Conservation (phyloP, 805 yeast genomes). For the Cyberlindnera euphorbiiphila region DNA sequence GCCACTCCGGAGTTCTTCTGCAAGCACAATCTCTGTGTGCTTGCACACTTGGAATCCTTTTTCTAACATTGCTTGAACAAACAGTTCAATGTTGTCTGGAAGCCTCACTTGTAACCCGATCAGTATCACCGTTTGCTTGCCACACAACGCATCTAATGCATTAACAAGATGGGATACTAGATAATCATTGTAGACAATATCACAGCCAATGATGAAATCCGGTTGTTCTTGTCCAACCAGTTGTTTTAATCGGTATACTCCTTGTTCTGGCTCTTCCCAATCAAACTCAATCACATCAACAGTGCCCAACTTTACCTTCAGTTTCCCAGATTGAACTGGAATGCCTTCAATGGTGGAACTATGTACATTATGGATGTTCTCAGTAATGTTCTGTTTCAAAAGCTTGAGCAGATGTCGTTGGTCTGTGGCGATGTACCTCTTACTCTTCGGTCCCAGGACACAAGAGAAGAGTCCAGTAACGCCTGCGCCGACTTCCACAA, state of each 20-base stretch:
- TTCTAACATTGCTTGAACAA: constrained; percentile 34
- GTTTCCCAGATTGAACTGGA: not conserved
- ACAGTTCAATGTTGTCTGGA: constrained; percentile 43
- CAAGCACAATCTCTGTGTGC: constrained; percentile 32
- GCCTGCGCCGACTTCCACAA: constrained; percentile 64
- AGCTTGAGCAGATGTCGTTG: constrained; percentile 52
- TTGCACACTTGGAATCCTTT: constrained; percentile 34
- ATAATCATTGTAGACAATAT: constrained; percentile 62
- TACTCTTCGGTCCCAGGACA: constrained; percentile 33
- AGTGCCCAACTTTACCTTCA: constrained; percentile 2
- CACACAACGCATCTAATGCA: constrained; percentile 38
- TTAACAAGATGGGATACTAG: constrained; percentile 46
- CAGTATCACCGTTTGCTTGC: constrained; percentile 32
- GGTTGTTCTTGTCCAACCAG: constrained; percentile 26
- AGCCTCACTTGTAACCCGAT: constrained; percentile 55
- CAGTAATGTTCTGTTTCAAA: constrained; percentile 40
- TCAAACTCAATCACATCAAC: constrained; percentile 52
- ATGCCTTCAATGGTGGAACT: constrained; percentile 24
- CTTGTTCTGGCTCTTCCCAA: constrained; percentile 51
- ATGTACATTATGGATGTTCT: constrained; percentile 32
- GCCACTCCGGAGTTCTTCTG: constrained; percentile 36
- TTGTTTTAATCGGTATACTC: constrained; percentile 25
- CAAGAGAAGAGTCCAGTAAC: constrained; percentile 48
- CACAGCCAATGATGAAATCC: constrained; percentile 56
- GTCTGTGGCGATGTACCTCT: constrained; percentile 51